Base-by-base conservation (phyloP, 306 rosid genomes). In the Vicia sativa region DNA sequence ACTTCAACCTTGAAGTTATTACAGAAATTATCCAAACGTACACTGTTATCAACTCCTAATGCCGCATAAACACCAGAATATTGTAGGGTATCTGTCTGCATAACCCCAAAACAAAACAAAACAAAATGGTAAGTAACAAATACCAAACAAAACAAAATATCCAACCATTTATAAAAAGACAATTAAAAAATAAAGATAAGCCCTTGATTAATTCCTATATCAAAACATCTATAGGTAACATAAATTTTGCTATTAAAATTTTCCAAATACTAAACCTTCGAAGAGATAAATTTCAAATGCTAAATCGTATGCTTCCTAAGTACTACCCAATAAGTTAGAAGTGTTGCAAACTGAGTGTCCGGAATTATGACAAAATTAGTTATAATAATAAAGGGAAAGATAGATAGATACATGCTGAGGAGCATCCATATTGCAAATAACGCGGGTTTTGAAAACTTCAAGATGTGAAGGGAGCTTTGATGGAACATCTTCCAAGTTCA, bases 51-150 rank as follows among this genome's bases (percentile, higher is more conserved):
- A 53, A 87, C 84, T 43, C 96, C 89, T 73, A 84, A 14, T 0
- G 87, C 72, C 2, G 89, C 87, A 78, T 75, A 95, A 41, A 95
- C 97, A 58, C 99, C 99, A 44, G 90, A 83, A 59, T 90, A 90
- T 49, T 88, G 95, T 53, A 85, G 55, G 5, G 96, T 84, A 70
- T 95, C 99, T 39, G 97, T 88, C 99, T 93, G 73, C 74, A 87
- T 56, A 73, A 73, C 65, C 75, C 59, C 75, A 75, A 73, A 54
- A 71, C 10, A 34, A 11, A 28, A 26, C 29, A n/a, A n/a, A n/a
- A n/a, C n/a, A 76, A 38, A 42, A 62, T 5, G 58, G 68, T 15
- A 57, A 68, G 50, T 56, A 35, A 39, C 19, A 19, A 50, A 53
- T 34, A 56, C 25, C 18, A 21, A 59, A 72, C 35, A 59, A 44